These are phyloP conservation scores for Malassezia dermatis DNA, from an alignment of 1,284 basidiomycete genomes.

Conservation along the genomic window DNA sequence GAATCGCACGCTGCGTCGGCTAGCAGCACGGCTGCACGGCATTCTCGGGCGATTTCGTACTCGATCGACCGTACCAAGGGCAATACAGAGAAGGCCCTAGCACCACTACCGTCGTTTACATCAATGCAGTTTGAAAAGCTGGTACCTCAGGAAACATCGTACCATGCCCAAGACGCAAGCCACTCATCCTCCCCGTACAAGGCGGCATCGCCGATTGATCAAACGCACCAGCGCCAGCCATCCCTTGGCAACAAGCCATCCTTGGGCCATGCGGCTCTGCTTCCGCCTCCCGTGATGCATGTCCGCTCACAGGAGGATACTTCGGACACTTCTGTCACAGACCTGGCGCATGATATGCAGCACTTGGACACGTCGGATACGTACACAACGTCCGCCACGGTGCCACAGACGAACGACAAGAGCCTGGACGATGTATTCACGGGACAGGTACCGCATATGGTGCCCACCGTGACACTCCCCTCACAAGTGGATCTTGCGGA, in stretches of 20 bases:
- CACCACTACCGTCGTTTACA: conserved; percentile 8
- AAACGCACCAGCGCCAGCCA: neutral
- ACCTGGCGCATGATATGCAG: neutral
- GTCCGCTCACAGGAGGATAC: neutral
- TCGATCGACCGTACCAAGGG: conserved; percentile 14
- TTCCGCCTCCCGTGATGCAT: neutral
- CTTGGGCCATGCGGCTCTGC: neutral
- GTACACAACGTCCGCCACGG: neutral
- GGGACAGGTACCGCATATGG: neutral
- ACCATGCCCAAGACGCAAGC: neutral
- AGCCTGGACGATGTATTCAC: neutral
- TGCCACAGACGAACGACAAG: neutral
- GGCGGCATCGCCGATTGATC: neutral
- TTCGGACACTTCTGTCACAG: neutral
- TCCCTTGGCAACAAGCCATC: neutral
- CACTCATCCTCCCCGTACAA: neutral
- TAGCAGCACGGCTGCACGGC: conserved; percentile 19
- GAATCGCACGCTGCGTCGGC: neutral
- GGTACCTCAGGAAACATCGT: neutral
- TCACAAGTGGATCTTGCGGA: neutral
- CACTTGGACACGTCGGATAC: neutral
- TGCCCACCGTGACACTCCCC: neutral
- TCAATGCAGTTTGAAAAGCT: conserved; percentile 4
- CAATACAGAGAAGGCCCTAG: conserved; percentile 14
- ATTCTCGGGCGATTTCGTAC: conserved; percentile 41